Base-by-base conservation (phyloP, 176 grass and related monocot species). In the Carex myosuroides region DNA sequence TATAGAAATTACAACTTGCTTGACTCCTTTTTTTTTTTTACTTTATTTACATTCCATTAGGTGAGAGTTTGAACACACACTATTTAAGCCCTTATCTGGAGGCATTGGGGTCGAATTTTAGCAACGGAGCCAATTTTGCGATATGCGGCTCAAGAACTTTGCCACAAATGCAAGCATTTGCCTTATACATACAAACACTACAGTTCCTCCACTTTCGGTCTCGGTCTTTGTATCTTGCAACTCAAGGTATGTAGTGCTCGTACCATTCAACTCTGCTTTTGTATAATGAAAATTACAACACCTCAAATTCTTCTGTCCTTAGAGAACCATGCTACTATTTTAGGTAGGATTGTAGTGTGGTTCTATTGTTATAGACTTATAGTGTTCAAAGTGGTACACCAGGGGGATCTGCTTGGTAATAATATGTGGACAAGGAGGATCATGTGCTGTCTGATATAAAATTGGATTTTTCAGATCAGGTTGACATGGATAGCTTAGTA, bases 41-140 rank as follows among this genome's bases (percentile, higher is more conserved):
- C 3, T 77, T 85, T 29, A 17, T 69, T 60, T 66, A 24, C 30
- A 52, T 48, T 58, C 26, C 13, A 18, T 14, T 79, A 94, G 94
- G 94, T 82, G 92, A 97, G 75, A 94, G 85, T 61, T 89, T 97
- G 73, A 91, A 92, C 73, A 91, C 90, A 61, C 88, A 89, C 58
- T 91, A 88, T 84, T 77, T 97, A 87, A 94, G 92, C 39, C 94
- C 94, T 14, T 97, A 91, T 53, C 26, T 94, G 84, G 91, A 94
- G 81, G 90, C 94, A 1, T 5, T 91, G 55, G 92, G 92, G 63
- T 89, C 92, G 14, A 86, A 94, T 84, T 97, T 94, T 81, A 92
- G 78, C 63, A 92, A 88, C 2, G 94, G 94, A 69, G 92, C 89
- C 70, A 97, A 97, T 85, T 97, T 97, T 0, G 94, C 94, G 16